Base-by-base conservation (phyloP, 345 rosid genomes). In the Alliaria petiolata region DNA sequence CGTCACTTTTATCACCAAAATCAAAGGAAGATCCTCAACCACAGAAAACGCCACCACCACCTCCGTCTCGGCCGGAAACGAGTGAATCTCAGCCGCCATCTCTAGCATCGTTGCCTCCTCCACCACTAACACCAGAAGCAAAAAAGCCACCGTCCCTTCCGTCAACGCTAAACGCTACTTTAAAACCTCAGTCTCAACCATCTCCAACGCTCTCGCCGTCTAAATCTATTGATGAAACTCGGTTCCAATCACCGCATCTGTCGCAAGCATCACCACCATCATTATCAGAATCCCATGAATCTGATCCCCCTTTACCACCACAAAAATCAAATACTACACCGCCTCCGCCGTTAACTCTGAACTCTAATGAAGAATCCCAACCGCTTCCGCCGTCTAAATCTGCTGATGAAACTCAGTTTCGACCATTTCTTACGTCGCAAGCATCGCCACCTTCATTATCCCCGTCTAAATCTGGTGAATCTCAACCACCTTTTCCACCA, bases 161-260 rank as follows among this genome's bases (percentile, higher is more conserved):
- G 1, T 10, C 69, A 61, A 19, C 47, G 14, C 15, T 53, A 71
- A 71, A 15, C 4, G 35, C 63, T 53, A 33, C 30, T 26, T 0
- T n/a, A 53, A 38, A 62, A 15, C 11, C 13, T n/a, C 55, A 53
- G 2, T 54, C 70, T 33, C 70, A 34, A 72, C 10, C 45, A 4
- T 22, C 69, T 31, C 13, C 69, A 36, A 61, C 50, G 30, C 16
- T 36, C 40, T 8, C 5, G 6, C 70, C 30, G 33, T 54, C 62
- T 55, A 67, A 43, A 33, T 22, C 72, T 16, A 34, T 16, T 47
- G 65, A 59, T n/a, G n/a, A n/a, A n/a, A n/a, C n/a, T n/a, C n/a
- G n/a, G n/a, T n/a, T n/a, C n/a, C n/a, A n/a, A n/a, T n/a, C n/a
- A n/a, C n/a, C n/a, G n/a, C n/a, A n/a, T n/a, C n/a, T n/a, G n/a